Conservation (phyloP, 306 rosid genomes). For the Malus asiatica region DNA sequence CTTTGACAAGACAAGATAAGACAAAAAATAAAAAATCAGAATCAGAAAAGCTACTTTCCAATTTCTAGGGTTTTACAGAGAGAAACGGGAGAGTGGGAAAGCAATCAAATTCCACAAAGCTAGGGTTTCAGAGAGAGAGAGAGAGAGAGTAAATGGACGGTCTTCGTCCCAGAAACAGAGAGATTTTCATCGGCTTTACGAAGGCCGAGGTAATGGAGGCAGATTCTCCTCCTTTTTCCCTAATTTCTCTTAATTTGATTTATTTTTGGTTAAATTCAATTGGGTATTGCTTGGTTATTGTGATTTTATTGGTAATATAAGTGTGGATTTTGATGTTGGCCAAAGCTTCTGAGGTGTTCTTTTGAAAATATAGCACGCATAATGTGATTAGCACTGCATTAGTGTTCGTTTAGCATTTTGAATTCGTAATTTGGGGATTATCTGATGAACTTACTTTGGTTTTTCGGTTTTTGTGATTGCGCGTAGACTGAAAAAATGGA, state of each 20-base stretch:
- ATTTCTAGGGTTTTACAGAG: not conserved
- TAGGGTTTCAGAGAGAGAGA: conserved; percentile 6
- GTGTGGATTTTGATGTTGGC: not conserved
- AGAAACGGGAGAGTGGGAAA: not conserved
- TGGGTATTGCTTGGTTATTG: not conserved
- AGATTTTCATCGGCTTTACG: conserved; percentile 60
- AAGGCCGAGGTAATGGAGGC: conserved; percentile 53
- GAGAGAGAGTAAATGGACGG: conserved; percentile 53
- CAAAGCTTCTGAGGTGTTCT: not conserved
- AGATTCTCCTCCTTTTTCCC: not conserved
- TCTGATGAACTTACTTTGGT: not conserved
- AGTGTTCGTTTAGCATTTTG: not conserved
- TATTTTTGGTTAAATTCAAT: not conserved
- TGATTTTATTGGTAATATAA: not conserved
- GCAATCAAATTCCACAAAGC: not conserved
- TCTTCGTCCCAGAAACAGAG: conserved; percentile 76
- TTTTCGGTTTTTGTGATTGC: not conserved
- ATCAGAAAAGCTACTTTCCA: not conserved
- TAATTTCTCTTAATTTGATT: not conserved
- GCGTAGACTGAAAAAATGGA: conserved; percentile 77
- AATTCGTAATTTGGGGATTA: not conserved
- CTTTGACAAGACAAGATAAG: not conserved
- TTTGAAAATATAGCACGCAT: not conserved
- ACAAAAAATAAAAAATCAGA: not conserved
- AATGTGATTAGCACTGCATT: not conserved